Evolutionary conservation across 352 stramenopile species (phyloP), one percentile per base, ranked within the genome.

Genomic region (Globisporangium splendens): DNA sequence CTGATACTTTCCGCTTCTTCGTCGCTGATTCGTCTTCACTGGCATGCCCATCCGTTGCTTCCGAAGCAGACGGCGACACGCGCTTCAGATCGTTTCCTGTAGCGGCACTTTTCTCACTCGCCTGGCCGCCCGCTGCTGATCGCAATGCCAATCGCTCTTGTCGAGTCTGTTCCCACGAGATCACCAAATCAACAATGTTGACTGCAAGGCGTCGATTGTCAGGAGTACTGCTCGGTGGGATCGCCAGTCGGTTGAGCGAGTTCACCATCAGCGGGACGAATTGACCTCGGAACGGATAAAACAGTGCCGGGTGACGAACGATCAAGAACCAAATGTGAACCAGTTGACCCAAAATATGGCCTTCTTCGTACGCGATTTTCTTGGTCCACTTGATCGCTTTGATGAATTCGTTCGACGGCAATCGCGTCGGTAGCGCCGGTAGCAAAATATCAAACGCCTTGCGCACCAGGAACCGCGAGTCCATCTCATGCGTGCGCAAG

Each of bases 241-340:
- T 92, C n/a, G 95, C 96, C 33, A 99, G 69, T 20, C 91, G 86
- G 50, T 96, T 98, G 14, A 99, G 71, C 39, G 91, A 98, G 54
- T 97, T 97, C 8, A 98, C 87, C 92, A 99, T 98, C 8, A 98
- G 88, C 24, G 91, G 83, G 18, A 99, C 83, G 70, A 99, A 98
- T 54, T 97, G 84, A 38, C 74, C 78, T 38, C 95, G 88, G 66
- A 97, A 95, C 17, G 77, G 75, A 62, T 93, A 95, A 65, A 99
- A 99, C 28, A 99, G 62, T 14, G 88, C 72, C 21, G 90, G 89
- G 68, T 99, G 94, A 31, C 89, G 84, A 49, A 98, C 95, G 61
- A 99, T 96, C 31, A 97, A 80, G 49, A 98, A 97, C 94, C 96
- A 99, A 65, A 99, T 96, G 79, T 99, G 96, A 46, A 98, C 95